These are phyloP conservation scores for Amanita pseudoporphyria DNA, from an alignment of 768 basidiomycete genomes.

Conservation along the genomic window DNA sequence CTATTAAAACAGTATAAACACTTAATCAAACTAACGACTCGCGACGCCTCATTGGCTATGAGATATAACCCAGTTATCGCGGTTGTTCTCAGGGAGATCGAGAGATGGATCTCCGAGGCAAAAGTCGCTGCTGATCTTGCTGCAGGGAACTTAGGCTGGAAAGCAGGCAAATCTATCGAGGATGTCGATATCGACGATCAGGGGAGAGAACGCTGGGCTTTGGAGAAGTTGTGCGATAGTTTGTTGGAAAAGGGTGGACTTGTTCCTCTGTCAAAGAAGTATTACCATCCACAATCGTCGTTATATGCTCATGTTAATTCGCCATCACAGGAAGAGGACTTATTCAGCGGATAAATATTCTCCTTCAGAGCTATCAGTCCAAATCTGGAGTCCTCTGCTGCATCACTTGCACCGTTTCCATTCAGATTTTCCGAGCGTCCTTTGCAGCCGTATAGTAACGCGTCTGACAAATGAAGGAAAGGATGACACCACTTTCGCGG, in stretches of 20 bases:
- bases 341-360: conserved; percentile 29
- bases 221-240: conserved; percentile 56
- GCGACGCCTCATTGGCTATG: conserved; percentile 53
- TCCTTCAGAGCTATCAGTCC: conserved; percentile 43
- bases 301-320: conserved; percentile 13
- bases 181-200: conserved; percentile 23
- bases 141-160: conserved; percentile 42
- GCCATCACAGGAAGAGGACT: conserved; percentile 43
- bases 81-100: conserved; percentile 47
- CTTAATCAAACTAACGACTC: conserved; percentile 48
- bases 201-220: conserved; percentile 58
- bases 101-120: conserved; percentile 73
- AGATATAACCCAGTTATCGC: conserved; percentile 42
- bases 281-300: conserved; percentile 12
- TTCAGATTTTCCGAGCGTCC: conserved; percentile 37
- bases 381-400: conserved; percentile 61
- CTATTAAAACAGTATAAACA: conserved; percentile 67
- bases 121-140: conserved; percentile 48
- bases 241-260: conserved; percentile 65
- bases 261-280: conserved; percentile 84
- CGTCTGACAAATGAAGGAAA: conserved; percentile 18
- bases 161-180: conserved; percentile 17
- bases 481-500: conserved; percentile 36
- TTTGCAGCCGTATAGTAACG: conserved; percentile 37
- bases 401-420: conserved; percentile 48